Base-by-base conservation (phyloP, 495 filamentous ascomycete genomes). In the Neurospora pannonica region DNA sequence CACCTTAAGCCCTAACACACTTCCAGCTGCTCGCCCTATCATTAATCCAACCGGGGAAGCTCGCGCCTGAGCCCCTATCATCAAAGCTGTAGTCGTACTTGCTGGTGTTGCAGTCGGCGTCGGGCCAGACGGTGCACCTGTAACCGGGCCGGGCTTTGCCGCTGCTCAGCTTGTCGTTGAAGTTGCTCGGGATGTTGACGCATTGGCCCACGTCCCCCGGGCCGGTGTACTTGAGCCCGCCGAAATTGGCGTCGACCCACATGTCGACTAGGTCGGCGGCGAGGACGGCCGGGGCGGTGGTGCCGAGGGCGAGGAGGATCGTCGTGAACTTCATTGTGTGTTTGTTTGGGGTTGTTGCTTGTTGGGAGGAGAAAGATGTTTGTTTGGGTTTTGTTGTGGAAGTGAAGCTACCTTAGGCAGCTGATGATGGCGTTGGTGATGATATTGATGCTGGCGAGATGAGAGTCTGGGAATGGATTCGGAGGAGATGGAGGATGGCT, bases 161-260 rank as follows among this genome's bases (percentile, higher is more conserved):
- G 37, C 42, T 46, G 21, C 73, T 60, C 6, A 74, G 19, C 15
- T 40, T 24, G 71, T 77, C 69, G 46, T 71, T 71, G 76, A 78
- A 78, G 39, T 75, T 62, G 42, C 17, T 21, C 9, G 75, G 73
- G 9, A 78, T 38, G 60, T 78, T 74, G 31, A 42, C 42, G 72
- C 77, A 78, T 15, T 67, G 36, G 39, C 74, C 77, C 1, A 54
- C 17, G 13, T 74, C 17, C 28, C 19, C 72, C 3, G 3, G 10
- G 67, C 77, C 77, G 15, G 77, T 78, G 77, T 67, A 75, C 70
- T 73, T 89, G 71, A 88, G 78, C 28, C 83, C 85, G 73, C 84
- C 85, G 83, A 86, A 88, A 62, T 85, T 82, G 42, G 83, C 83
- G 76, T 75, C 72, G 60, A 34, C 54, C 69, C 62, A 80, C 62